A percentile compares a stretch with the other conserved stretches of the same genome.
Conservation (phyloP, 768 basidiomycete species). For the Termitomyces sp. region DNA sequence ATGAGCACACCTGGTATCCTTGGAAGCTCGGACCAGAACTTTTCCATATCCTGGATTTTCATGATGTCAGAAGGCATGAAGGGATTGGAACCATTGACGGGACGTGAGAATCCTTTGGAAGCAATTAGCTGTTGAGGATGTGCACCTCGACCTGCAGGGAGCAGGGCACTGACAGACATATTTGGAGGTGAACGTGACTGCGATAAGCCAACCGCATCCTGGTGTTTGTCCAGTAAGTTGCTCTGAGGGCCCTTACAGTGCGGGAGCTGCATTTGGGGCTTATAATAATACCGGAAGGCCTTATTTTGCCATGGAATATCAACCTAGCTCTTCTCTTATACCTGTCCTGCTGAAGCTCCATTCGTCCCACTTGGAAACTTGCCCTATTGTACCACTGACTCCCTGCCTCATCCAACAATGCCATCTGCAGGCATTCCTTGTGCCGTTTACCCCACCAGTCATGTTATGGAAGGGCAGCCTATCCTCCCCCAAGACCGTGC, state of each 20-base stretch:
- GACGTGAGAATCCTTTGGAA: constrained; percentile 74
- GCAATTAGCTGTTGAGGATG: constrained; percentile 44
- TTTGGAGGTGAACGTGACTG: constrained; percentile 30
- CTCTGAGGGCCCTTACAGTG: constrained; percentile 27
- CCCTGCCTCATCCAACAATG: constrained; percentile 30
- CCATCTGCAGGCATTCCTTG: constrained; percentile 32
- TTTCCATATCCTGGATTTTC: constrained; percentile 77
- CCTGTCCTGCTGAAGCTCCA: too few species aligned
- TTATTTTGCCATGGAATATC: constrained; percentile 16
- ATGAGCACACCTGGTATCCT: constrained; percentile 70
- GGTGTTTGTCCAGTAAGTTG: constrained; percentile 23
- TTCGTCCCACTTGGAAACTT: too few species aligned
- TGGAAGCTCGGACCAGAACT: constrained; percentile 61
- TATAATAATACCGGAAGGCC: constrained; percentile 25
- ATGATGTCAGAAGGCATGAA: constrained; percentile 69
- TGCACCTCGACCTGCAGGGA: constrained; percentile 25
- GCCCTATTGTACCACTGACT: neutral
- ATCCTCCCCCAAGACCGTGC: constrained; percentile 28
- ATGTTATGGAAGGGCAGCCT: constrained; percentile 53
- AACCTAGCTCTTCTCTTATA: neutral
- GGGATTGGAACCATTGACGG: constrained; percentile 61
- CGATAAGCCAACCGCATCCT: constrained; percentile 31
- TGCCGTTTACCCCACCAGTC: constrained; percentile 53
- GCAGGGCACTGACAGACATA: constrained; percentile 24
- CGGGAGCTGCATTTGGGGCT: constrained; percentile 27